A percentile compares a stretch with the other conserved stretches of the same genome.
Conservation (phyloP, 1,284 basidiomycete genomes). For the Leccinum insigne region DNA sequence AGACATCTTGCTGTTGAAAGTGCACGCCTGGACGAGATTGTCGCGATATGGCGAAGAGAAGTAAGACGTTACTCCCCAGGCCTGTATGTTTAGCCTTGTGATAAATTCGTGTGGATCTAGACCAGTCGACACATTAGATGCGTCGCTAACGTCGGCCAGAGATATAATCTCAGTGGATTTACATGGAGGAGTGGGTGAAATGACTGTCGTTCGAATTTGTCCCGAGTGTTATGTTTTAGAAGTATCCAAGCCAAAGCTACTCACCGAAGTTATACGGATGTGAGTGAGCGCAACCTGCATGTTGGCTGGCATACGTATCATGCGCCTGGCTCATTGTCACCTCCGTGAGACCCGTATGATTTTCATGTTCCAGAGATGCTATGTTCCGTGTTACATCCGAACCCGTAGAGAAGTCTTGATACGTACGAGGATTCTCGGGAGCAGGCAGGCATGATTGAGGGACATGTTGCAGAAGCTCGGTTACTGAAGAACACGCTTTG, state of each 20-base stretch:
- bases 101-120: constrained; percentile 81
- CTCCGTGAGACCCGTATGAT: constrained; percentile 50
- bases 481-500: constrained; percentile 57
- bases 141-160: constrained; percentile 80
- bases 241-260: constrained; percentile 22
- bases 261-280: constrained; percentile 66
- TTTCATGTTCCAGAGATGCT: constrained; percentile 64
- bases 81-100: constrained; percentile 67
- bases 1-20: neutral
- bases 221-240: constrained; percentile 11
- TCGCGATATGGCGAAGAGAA: constrained; percentile 72
- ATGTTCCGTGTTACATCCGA: constrained; percentile 13
- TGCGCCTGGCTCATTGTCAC: constrained; percentile 63
- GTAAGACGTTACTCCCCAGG: constrained; percentile 57
- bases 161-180: constrained; percentile 80
- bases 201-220: constrained; percentile 62
- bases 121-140: constrained; percentile 77
- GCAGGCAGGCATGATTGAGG: constrained; percentile 49
- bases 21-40: constrained; percentile 67
- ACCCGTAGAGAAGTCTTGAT: neutral
- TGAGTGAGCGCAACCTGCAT: constrained; percentile 64
- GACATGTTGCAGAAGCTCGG: constrained; percentile 57
- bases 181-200: constrained; percentile 63
- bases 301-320: constrained; percentile 59
- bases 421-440: constrained; percentile 56